Base-by-base conservation (phyloP, 2,329 filamentous ascomycete genomes). In the Bipolaris zeicola region DNA sequence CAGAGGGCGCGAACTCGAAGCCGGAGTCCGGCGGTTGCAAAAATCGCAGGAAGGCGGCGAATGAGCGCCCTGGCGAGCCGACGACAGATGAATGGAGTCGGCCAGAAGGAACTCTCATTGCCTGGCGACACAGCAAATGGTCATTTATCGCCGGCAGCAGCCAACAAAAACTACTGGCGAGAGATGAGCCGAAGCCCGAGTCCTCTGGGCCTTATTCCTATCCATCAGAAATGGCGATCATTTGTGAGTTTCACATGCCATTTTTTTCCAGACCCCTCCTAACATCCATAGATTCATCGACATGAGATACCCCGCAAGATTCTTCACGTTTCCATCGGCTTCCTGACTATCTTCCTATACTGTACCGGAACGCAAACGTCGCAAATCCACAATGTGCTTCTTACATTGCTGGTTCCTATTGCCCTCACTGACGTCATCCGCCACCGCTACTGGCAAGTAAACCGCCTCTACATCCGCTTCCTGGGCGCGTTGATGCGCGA, bases 401-500 rank as follows among this genome's bases (percentile, higher is more conserved):
- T 98, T 76, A 83, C 84, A 6, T 87, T 88, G 2, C 81, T 99
- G 39, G 82, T 98, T 38, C 95, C 95, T 33, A 95, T 98, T 72
- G 88, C 91, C 28, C 85, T 87, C 3, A 86, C 87, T 34, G 95
- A 99, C 76, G 82, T 92, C 67, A 79, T 96, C 45, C 90, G 95
- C 50, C 93, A 97, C 77, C 86, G 87, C 66, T 95, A 87, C 67
- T 85, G 89, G 57, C 83, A 87, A 1, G 85, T 99, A 70, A 99
- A 99, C 76, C 84, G 88, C 36, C 74, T 96, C 54, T 99, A 98
- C 77, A 94, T 98, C 67, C 87, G 85, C 54, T 83, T 86, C 36
- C 79, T 98, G 13, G 95, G 95, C 44, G 92, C 93, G 0, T 82
- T 99, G 66, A 99, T 99, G 95, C 90, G 95, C 52, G 95, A 99